Percentiles rank a stretch among this genome's conserved stretches.
phyloP scores from a whole-genome alignment of 257 asterid species.

The Ajuga chamaepitys region DNA sequence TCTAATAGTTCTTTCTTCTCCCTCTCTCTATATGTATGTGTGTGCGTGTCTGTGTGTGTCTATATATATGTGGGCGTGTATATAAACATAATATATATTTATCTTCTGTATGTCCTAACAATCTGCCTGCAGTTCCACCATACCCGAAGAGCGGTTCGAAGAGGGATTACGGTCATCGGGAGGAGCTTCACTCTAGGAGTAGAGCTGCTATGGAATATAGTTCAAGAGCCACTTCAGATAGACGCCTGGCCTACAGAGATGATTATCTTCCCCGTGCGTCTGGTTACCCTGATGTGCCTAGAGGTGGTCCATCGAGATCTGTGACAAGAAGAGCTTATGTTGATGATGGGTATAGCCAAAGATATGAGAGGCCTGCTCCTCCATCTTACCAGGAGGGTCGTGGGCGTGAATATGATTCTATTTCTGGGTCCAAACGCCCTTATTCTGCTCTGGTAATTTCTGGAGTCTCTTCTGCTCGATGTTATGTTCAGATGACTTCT shows the following conservation, averaged over 20 bases:
- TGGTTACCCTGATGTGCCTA: slow-evolving; percentile 65
- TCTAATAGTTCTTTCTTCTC: not conserved
- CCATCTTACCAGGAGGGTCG: slow-evolving; percentile 68
- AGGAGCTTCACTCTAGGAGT: slow-evolving; percentile 72
- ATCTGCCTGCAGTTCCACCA: slow-evolving; percentile 44
- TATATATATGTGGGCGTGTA: too few species aligned
- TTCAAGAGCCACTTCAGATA: slow-evolving; percentile 58
- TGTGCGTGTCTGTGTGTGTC: too few species aligned
- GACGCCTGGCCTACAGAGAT: slow-evolving; percentile 65
- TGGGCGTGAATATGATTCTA: slow-evolving; percentile 62
- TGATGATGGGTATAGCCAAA: slow-evolving; percentile 72
- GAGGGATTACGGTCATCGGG: slow-evolving; percentile 77
- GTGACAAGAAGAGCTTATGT: slow-evolving; percentile 68
- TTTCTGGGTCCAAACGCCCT: slow-evolving; percentile 89
- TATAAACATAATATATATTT: too few species aligned
- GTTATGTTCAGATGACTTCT: not conserved
- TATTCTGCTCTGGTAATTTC: slow-evolving; percentile 59
- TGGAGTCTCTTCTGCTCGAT: slow-evolving; percentile 2
- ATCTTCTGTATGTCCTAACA: slow-evolving; percentile 3
- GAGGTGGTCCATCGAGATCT: slow-evolving; percentile 65
- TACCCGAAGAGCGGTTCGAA: slow-evolving; percentile 63
- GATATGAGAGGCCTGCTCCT: slow-evolving; percentile 89
- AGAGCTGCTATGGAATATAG: slow-evolving; percentile 60
- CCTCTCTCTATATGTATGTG: too few species aligned
- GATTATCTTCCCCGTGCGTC: slow-evolving; percentile 75